Conservation (phyloP, 768 basidiomycete genomes). For the Tricholoma bakamatsutake region DNA sequence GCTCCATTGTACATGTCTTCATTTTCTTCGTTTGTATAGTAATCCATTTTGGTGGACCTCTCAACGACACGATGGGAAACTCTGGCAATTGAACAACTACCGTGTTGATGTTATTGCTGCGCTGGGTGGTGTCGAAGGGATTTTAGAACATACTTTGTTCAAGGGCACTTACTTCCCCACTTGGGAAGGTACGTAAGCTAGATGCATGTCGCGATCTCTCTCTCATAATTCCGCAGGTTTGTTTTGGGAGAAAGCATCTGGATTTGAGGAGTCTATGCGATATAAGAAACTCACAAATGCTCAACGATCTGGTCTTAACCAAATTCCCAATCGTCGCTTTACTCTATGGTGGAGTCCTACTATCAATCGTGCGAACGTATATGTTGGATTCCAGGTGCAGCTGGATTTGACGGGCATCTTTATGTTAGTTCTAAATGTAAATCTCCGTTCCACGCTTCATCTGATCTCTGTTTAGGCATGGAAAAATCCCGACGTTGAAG, state of each 20-base stretch:
- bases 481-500: conserved; percentile 96
- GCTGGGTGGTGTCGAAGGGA: conserved; percentile 92
- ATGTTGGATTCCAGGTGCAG: conserved; percentile 99
- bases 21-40: conserved; percentile 29
- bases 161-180: conserved; percentile 98
- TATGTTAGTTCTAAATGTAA: conserved; percentile 45
- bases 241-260: conserved; percentile 98
- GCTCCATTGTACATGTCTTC: not conserved
- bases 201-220: not conserved
- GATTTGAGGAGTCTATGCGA: conserved; percentile 94
- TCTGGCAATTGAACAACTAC: conserved; percentile 98
- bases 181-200: conserved; percentile 67
- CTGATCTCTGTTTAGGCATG: conserved; percentile 54
- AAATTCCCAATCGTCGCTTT: conserved; percentile 98
- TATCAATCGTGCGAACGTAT: conserved; percentile 98
- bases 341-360: conserved; percentile 99
- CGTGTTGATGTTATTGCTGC: conserved; percentile 99
- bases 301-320: conserved; percentile 95
- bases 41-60: conserved; percentile 99
- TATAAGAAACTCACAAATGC: conserved; percentile 98
- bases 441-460: not conserved
- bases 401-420: conserved; percentile 96
- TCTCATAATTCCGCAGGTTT: conserved; percentile 40
- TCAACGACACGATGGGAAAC: conserved; percentile 91
- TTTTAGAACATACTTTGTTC: conserved; percentile 94